A percentile compares a stretch with the other conserved stretches of the same genome.
phyloP scores from a whole-genome alignment of 179 eudicot species.

The Actinidia arguta region DNA sequence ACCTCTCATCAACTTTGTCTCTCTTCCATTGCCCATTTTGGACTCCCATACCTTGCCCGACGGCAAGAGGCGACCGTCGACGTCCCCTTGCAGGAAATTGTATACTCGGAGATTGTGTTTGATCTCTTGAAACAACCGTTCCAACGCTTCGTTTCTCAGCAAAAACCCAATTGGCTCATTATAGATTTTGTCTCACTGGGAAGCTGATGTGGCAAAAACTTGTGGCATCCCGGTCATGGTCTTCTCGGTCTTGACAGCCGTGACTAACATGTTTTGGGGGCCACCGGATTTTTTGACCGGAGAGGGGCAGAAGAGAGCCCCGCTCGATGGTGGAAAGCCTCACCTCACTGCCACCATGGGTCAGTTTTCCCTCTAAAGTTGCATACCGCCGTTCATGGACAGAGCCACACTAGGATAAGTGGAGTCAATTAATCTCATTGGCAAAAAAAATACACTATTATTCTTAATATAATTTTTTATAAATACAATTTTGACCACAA shows the following conservation, averaged over 20 bases:
- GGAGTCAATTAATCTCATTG: too few species aligned
- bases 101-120: conserved; percentile 19
- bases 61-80: conserved; percentile 48
- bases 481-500: too few species aligned
- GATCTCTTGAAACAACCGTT: conserved; percentile 39
- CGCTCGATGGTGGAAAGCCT: background rate
- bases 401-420: too few species aligned
- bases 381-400: background rate
- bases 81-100: conserved; percentile 29
- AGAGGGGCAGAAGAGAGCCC: too few species aligned
- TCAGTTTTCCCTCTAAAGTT: conserved; percentile 30
- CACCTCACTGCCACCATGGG: conserved; percentile 27
- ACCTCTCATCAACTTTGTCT: conserved; percentile 14
- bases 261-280: conserved; percentile 16
- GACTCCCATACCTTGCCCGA: conserved; percentile 29
- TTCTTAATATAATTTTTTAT: too few species aligned
- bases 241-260: conserved; percentile 26
- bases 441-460: too few species aligned
- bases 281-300: too few species aligned
- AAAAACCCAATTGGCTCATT: conserved; percentile 47
- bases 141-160: conserved; percentile 19
- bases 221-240: conserved; percentile 16
- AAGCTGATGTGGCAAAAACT: conserved; percentile 24
- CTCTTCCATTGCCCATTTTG: conserved; percentile 29
- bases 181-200: conserved; percentile 38